Conservation (phyloP, 306 rosid genomes). For the Boehmeria nivea region DNA sequence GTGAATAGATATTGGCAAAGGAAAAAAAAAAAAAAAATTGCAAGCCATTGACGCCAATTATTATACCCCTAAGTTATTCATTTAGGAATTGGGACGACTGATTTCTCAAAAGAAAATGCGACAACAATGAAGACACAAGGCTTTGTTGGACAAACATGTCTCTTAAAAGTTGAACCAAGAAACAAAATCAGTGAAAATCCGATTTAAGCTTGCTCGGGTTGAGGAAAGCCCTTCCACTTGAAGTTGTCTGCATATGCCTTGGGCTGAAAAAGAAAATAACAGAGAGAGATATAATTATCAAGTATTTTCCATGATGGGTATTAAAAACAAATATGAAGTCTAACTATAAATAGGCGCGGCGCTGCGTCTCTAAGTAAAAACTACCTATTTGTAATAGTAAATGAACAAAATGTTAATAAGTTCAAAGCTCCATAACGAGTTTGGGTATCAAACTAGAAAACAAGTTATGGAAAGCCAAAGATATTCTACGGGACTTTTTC, state of each 20-base stretch:
- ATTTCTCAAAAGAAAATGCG: slow-evolving; percentile 23
- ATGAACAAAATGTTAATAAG: no score
- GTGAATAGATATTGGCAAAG: not conserved
- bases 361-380: no score
- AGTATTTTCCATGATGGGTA: no score
- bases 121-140: slow-evolving; percentile 25
- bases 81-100: slow-evolving; percentile 8
- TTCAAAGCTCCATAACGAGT: no score
- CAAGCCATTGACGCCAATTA: slow-evolving; percentile 32
- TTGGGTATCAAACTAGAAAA: no score
- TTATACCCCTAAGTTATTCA: slow-evolving; percentile 28
- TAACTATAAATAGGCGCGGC: no score
- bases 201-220: slow-evolving; percentile 38
- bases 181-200: slow-evolving; percentile 22
- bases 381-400: no score
- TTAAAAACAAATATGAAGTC: no score
- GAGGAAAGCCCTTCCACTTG: slow-evolving; percentile 91
- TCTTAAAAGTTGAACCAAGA: slow-evolving; percentile 17
- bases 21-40: not conserved
- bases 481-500: no score
- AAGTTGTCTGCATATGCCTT: slow-evolving; percentile 91
- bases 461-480: no score
- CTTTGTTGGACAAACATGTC: slow-evolving; percentile 15
- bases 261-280: slow-evolving; percentile 29
- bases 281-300: no score